Base-by-base conservation (phyloP, 2,329 filamentous ascomycete species). In the Lachnellula subtilissima region DNA sequence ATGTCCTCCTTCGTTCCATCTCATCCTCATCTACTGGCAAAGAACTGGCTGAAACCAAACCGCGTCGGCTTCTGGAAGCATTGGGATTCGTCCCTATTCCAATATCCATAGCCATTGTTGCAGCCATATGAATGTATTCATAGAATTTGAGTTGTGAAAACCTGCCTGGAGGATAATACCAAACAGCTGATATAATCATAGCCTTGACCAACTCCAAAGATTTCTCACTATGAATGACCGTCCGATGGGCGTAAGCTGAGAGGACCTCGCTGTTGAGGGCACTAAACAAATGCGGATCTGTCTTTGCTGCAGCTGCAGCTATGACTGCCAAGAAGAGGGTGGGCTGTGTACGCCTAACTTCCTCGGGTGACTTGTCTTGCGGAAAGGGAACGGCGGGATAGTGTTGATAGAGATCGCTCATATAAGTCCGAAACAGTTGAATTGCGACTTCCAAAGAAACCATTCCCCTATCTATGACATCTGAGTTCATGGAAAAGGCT, bases 321-420 rank as follows among this genome's bases (percentile, higher is more conserved):
- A 90, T 81, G 61, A 89, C 73, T 22, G 87, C 77, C n/a, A 88
- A 75, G 64, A 90, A 90, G 8, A 90, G 75, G 1, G 81, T 75
- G 1, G 87, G 87, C 66, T 81, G 84, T 2, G 75, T 71, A 53
- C 71, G 70, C 50, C 84, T 77, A 46, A 87, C 67, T 51, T 84
- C 77, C 12, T 74, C 73, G 1, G 76, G 78, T 1, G 79, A 78
- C 50, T 74, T 76, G 19, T 71, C 73, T 0, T 76, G 67, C 0
- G 80, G 75, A 56, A 88, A 82, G 28, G 85, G 72, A 15, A 88
- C 80, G 0, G 77, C 77, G 0, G 85, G 85, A 43, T 85, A 76
- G 58, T 87, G 82, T 3, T 72, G 72, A 23, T 76, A 73, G 75
- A 87, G 83, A 48, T 78, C 73, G 4, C 76, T 75, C 39, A 75